Percentiles rank a stretch among this genome's conserved stretches.
Evolutionary conservation across 805 yeast species (phyloP).

Genomic region (Cyberlindnera veronae): DNA sequence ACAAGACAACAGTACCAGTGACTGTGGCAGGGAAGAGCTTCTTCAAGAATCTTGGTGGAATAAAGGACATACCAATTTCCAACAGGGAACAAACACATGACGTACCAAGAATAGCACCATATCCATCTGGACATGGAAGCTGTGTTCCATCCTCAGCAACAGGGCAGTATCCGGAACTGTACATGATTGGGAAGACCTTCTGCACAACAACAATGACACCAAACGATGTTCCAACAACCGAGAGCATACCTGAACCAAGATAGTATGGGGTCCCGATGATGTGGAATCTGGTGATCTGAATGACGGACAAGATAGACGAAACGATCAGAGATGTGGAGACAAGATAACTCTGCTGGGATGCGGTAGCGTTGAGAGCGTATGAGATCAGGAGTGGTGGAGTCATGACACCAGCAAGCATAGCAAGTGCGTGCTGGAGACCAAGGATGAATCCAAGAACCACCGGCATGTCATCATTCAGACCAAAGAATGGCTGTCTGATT

Average conservation of each 20-base stretch:
- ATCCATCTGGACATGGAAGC: conserved; percentile 85
- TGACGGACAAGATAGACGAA: conserved; percentile 63
- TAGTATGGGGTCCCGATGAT: conserved; percentile 71
- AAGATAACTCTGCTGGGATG: conserved; percentile 52
- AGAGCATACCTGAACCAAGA: conserved; percentile 85
- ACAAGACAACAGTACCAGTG: conserved; percentile 87
- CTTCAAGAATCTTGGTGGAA: conserved; percentile 71
- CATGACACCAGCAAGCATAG: conserved; percentile 90
- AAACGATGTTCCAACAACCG: conserved; percentile 89
- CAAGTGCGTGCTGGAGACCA: conserved; percentile 83
- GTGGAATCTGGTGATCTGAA: conserved; percentile 81
- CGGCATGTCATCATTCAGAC: conserved; percentile 78
- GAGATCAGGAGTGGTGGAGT: conserved; percentile 80
- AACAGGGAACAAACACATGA: conserved; percentile 70
- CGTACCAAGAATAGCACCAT: conserved; percentile 80
- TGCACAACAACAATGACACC: conserved; percentile 80
- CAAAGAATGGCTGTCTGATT: conserved; percentile 74
- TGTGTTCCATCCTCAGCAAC: conserved; percentile 57
- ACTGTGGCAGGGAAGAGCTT: conserved; percentile 82
- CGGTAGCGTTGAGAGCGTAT: conserved; percentile 54
- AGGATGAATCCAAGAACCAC: conserved; percentile 66
- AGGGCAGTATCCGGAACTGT: conserved; percentile 65
- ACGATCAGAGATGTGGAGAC: conserved; percentile 73
- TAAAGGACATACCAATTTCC: conserved; percentile 68
- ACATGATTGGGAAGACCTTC: conserved; percentile 79